Conservation (phyloP, 2,329 filamentous ascomycete genomes). For the Fusarium circinatum region DNA sequence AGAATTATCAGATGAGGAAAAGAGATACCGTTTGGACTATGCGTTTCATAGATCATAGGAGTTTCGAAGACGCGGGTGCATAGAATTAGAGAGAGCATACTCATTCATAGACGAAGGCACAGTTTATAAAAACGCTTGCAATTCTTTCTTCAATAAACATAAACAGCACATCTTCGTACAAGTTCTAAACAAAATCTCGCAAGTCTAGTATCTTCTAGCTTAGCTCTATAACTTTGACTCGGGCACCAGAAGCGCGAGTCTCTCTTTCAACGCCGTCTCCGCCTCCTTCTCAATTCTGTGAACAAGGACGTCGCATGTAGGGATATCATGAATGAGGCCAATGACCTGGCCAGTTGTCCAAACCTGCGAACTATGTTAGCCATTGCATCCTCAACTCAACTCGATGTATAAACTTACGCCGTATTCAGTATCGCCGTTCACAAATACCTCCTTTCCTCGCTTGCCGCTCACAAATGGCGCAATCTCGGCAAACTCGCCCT, state of each 20-base stretch:
- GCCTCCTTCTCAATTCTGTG: conserved; percentile 82
- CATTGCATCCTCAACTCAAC: not conserved
- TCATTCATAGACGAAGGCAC: conserved; percentile 4
- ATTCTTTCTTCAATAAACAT: conserved; percentile 2
- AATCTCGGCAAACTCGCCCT: conserved; percentile 89
- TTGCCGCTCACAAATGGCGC: conserved; percentile 89
- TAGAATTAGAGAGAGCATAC: not conserved
- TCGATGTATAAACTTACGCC: conserved; percentile 70
- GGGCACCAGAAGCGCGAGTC: conserved; percentile 64
- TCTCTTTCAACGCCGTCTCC: conserved; percentile 70
- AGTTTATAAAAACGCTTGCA: conserved; percentile 1
- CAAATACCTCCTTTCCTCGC: conserved; percentile 88
- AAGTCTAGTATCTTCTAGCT: conserved; percentile 9
- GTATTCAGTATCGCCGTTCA: conserved; percentile 89
- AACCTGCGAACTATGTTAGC: conserved; percentile 64
- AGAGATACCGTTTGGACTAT: conserved; percentile 36
- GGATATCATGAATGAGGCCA: conserved; percentile 84
- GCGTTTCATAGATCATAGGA: conserved; percentile 36
- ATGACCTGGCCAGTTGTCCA: conserved; percentile 99
- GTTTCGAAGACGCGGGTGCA: conserved; percentile 12
- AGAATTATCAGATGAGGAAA: conserved; percentile 7
- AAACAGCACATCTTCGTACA: not conserved
- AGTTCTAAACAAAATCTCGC: conserved; percentile 17
- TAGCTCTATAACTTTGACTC: conserved; percentile 66
- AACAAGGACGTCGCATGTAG: conserved; percentile 76